A percentile compares a stretch with the other conserved stretches of the same genome.
phyloP scores from a whole-genome alignment of 306 rosid genomes.

The Parietaria judaica region DNA sequence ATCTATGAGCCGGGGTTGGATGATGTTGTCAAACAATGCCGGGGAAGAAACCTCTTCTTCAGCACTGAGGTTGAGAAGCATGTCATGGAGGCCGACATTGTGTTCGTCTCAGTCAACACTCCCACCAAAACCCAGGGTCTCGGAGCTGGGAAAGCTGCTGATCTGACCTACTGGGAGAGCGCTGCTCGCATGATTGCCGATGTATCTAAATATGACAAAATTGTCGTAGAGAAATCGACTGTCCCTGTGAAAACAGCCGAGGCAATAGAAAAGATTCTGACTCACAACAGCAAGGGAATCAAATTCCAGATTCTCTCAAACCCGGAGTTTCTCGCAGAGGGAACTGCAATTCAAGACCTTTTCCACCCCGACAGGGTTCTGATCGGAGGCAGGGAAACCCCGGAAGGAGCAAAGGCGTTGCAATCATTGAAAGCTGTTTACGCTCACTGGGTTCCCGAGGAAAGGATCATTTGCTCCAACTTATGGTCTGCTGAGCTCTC shows the following conservation, averaged over 20 bases:
- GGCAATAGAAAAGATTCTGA: conserved; percentile 82
- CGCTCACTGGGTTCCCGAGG: conserved; percentile 78
- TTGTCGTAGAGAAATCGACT: conserved; percentile 86
- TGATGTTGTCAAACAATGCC: conserved; percentile 31
- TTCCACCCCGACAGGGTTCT: conserved; percentile 71
- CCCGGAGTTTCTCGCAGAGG: conserved; percentile 94
- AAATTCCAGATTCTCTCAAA: conserved; percentile 81
- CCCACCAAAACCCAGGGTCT: conserved; percentile 90
- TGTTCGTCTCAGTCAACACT: conserved; percentile 87
- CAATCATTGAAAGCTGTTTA: conserved; percentile 58
- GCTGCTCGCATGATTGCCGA: conserved; percentile 96
- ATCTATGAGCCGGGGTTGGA: conserved; percentile 34
- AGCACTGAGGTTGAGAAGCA: conserved; percentile 65
- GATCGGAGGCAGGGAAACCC: conserved; percentile 92
- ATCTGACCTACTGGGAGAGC: conserved; percentile 92
- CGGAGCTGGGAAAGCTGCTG: conserved; percentile 95
- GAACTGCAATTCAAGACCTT: conserved; percentile 70
- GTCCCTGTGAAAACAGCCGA: conserved; percentile 95
- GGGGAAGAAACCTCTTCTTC: conserved; percentile 32
- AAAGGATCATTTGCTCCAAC: conserved; percentile 67
- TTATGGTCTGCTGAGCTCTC: conserved; percentile 96
- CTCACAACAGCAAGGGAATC: conserved; percentile 84
- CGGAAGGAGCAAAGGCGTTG: conserved; percentile 71
- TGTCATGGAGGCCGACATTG: conserved; percentile 73
- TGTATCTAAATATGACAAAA: conserved; percentile 74